Evolutionary conservation across 2,329 filamentous ascomycete genomes (phyloP).

Genomic region (Hypoxylon sp.): DNA sequence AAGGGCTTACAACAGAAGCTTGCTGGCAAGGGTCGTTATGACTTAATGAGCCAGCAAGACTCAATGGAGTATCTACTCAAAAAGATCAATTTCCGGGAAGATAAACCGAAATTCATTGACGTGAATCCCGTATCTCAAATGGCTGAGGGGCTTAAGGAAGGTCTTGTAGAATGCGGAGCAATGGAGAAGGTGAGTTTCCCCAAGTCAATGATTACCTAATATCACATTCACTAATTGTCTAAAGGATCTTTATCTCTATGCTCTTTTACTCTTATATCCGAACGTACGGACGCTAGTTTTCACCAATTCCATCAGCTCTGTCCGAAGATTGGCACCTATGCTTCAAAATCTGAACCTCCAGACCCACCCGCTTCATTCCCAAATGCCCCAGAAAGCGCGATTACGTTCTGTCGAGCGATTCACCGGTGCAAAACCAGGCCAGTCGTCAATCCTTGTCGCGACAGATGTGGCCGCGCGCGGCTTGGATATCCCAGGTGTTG

Average conservation of each 20-base stretch:
- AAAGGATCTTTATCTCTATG: constrained; percentile 92
- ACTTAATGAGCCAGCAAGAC: constrained; percentile 79
- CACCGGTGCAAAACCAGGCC: constrained; percentile 70
- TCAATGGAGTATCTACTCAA: constrained; percentile 94
- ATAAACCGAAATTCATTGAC: constrained; percentile 90
- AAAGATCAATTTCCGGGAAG: constrained; percentile 88
- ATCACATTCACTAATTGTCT: constrained; percentile 30
- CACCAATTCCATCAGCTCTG: constrained; percentile 94
- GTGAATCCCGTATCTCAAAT: constrained; percentile 91
- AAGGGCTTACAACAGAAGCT: constrained; percentile 93
- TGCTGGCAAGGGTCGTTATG: constrained; percentile 78
- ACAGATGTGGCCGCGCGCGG: constrained; percentile 95
- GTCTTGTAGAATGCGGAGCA: constrained; percentile 89
- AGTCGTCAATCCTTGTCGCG: constrained; percentile 81
- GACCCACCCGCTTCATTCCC: constrained; percentile 85
- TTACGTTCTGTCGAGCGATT: constrained; percentile 94
- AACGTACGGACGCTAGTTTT: constrained; percentile 89
- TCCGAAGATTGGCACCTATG: constrained; percentile 86
- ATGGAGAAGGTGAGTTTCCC: constrained; percentile 82
- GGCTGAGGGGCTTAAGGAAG: constrained; percentile 87
- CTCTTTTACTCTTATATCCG: constrained; percentile 85
- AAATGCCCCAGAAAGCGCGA: constrained; percentile 96
- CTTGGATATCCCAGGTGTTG: constrained; percentile 91
- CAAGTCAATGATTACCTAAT: neutral
- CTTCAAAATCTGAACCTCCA: constrained; percentile 85